These are phyloP conservation scores for Apiotrichum veenhuisii DNA, from an alignment of 1,284 basidiomycete genomes.

Conservation along the genomic window DNA sequence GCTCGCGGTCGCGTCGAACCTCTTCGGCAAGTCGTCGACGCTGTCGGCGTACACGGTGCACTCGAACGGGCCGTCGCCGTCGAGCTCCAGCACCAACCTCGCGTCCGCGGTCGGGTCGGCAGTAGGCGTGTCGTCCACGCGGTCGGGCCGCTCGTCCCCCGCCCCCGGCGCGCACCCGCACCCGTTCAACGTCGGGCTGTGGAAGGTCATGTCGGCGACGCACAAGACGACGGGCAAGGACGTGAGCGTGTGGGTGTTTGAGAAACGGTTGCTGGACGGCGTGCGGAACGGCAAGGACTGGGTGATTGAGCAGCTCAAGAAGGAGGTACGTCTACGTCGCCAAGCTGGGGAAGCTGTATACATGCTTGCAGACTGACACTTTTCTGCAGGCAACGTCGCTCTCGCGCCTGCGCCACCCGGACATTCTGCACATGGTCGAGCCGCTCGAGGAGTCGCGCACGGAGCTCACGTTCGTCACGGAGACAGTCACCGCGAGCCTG, in stretches of 20 bases:
- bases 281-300: conserved; percentile 65
- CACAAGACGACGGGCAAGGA: conserved; percentile 85
- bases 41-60: conserved; percentile 73
- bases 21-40: conserved; percentile 80
- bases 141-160: conserved; percentile 49
- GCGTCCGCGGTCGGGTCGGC: conserved; percentile 29
- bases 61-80: conserved; percentile 30
- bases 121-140: conserved; percentile 12
- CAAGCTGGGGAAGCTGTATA: no score
- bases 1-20: conserved; percentile 84
- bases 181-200: conserved; percentile 71
- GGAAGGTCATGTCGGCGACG: conserved; percentile 75
- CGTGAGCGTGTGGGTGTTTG: conserved; percentile 83
- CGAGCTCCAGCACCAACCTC: conserved; percentile 42
- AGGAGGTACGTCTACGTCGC: conserved; percentile 68
- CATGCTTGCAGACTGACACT: conserved; percentile 13
- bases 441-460: conserved; percentile 88
- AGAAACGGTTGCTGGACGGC: conserved; percentile 72
- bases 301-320: conserved; percentile 75
- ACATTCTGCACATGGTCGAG: conserved; percentile 96
- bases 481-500: conserved; percentile 67
- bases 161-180: conserved; percentile 8
- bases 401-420: conserved; percentile 84
- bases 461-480: conserved; percentile 89
- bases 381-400: conserved; percentile 82